Evolutionary conservation across 257 asterid species (phyloP).

Genomic region (Solanum chaucha): DNA sequence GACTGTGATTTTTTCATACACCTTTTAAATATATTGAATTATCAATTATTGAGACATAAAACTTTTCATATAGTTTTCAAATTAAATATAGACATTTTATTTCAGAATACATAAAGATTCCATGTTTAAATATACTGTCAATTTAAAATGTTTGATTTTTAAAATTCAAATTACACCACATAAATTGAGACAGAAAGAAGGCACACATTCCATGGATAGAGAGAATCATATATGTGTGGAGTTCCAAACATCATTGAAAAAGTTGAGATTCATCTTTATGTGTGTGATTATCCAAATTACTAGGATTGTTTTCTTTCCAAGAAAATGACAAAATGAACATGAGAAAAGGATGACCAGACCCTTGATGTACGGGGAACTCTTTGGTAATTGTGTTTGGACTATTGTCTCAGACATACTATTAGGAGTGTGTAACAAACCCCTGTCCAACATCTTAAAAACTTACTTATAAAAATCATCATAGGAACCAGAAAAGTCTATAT

Average conservation of each 20-base stretch:
- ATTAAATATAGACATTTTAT: not conserved
- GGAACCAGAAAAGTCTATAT: not conserved
- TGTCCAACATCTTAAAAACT: not conserved
- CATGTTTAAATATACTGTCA: not conserved
- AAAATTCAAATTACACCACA: not conserved
- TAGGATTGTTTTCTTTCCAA: not conserved
- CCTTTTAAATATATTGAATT: not conserved
- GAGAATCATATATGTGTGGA: not conserved
- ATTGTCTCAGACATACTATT: not conserved
- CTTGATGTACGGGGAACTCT: not conserved
- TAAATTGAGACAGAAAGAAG: not conserved
- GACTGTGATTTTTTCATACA: not conserved
- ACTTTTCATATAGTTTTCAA: not conserved
- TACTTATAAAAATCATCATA: not conserved
- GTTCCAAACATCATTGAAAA: not conserved
- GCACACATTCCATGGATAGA: not conserved
- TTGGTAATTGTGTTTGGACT: slow-evolving; percentile 5
- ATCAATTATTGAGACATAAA: not conserved
- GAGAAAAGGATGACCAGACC: slow-evolving; percentile 2
- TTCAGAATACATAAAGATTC: not conserved
- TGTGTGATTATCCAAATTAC: not conserved
- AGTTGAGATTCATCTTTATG: not conserved
- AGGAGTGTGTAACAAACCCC: not conserved
- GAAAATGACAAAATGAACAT: not conserved
- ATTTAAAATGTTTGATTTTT: not conserved